Evolutionary conservation across 257 asterid species (phyloP).

Genomic region (Henckelia pumila): DNA sequence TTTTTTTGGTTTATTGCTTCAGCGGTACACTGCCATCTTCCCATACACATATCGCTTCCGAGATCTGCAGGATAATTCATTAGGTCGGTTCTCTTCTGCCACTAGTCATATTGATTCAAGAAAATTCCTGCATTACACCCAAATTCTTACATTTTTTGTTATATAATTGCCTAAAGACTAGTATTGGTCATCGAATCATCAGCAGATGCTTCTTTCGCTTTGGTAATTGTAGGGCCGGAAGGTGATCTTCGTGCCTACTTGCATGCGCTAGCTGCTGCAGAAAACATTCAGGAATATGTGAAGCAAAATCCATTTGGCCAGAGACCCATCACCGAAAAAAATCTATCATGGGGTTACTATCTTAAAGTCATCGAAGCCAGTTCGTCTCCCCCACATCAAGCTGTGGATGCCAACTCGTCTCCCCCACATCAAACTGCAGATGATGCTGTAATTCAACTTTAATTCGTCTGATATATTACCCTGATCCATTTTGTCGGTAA

Average conservation of each 20-base stretch:
- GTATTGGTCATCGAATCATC: not conserved
- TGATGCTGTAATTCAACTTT: conserved; percentile 11
- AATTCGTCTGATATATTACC: not conserved
- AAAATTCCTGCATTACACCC: not conserved
- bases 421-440: conserved; percentile 30
- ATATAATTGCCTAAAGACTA: not conserved
- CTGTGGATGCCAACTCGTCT: conserved; percentile 43
- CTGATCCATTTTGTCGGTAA: conserved; percentile 8
- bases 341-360: conserved; percentile 73
- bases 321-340: conserved; percentile 62
- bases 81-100: not conserved
- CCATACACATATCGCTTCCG: not conserved
- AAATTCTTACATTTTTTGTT: not conserved
- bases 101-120: not conserved
- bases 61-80: not conserved
- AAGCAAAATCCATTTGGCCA: conserved; percentile 74
- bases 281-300: conserved; percentile 69
- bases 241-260: conserved; percentile 75
- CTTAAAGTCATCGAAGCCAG: conserved; percentile 52
- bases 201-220: not conserved
- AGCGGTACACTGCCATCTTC: not conserved
- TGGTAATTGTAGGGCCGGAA: conserved; percentile 54
- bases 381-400: conserved; percentile 40
- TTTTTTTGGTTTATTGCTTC: not conserved
- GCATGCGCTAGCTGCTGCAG: conserved; percentile 67